Percentiles rank a stretch among this genome's conserved stretches.
Evolutionary conservation across 306 rosid genomes (phyloP).

Genomic region (Arachis stenosperma): DNA sequence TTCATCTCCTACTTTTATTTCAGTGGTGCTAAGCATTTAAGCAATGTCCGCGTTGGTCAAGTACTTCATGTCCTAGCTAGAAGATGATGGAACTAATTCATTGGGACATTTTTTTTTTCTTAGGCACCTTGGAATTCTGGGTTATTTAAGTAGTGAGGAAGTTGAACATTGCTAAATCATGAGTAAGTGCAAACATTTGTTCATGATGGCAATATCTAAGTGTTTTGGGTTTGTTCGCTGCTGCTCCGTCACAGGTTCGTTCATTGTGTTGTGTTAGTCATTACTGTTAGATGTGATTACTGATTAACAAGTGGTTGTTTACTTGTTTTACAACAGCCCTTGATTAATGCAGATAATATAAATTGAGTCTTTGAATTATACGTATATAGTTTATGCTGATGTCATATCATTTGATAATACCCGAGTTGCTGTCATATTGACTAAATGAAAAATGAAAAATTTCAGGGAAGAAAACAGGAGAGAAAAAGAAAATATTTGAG

Average conservation of each 20-base stretch:
- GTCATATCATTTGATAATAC: neutral
- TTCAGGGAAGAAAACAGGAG: no score
- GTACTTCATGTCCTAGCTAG: neutral
- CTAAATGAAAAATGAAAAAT: neutral
- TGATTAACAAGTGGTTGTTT: slow-evolving; percentile 5
- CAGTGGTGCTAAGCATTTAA: neutral
- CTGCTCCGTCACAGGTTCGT: neutral
- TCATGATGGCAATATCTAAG: slow-evolving; percentile 9
- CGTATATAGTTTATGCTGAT: neutral
- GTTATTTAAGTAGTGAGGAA: neutral
- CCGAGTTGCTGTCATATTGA: neutral
- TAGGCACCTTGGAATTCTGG: slow-evolving; percentile 34
- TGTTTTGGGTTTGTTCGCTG: neutral
- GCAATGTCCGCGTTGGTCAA: neutral
- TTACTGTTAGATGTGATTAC: neutral
- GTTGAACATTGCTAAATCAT: slow-evolving; percentile 24
- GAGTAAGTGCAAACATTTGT: slow-evolving; percentile 16
- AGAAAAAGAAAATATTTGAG: no score
- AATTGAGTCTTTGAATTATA: neutral
- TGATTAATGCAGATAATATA: neutral
- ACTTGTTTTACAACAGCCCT: neutral
- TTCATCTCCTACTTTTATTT: neutral
- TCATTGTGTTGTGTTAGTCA: neutral
- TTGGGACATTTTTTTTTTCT: slow-evolving; percentile 13
- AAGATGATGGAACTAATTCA: slow-evolving; percentile 12